These are phyloP conservation scores for Tuber borchii DNA, from an alignment of 495 filamentous ascomycete species.

Conservation along the genomic window DNA sequence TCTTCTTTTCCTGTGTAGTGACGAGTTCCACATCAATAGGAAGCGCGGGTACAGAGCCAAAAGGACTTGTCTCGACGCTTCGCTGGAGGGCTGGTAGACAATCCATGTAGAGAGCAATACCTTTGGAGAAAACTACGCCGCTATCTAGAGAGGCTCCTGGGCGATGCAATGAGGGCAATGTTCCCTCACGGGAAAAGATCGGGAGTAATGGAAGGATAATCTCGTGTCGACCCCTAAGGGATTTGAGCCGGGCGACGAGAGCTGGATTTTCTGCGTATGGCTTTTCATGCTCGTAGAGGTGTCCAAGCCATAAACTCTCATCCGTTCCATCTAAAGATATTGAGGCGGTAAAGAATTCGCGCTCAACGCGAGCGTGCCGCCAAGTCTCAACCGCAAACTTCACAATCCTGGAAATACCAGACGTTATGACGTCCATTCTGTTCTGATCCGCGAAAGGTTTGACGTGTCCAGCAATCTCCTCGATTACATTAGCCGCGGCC, in stretches of 20 bases:
- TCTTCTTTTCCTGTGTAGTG: conserved; percentile 23
- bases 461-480: conserved; percentile 56
- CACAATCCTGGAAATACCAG: conserved; percentile 53
- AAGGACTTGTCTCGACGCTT: conserved; percentile 48
- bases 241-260: conserved; percentile 29
- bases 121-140: conserved; percentile 51
- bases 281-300: conserved; percentile 41
- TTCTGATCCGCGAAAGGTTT: conserved; percentile 54
- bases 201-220: conserved; percentile 53
- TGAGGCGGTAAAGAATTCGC: conserved; percentile 54
- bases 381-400: conserved; percentile 61
- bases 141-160: conserved; percentile 50
- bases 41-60: neutral
- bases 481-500: conserved; percentile 55
- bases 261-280: conserved; percentile 30
- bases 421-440: conserved; percentile 51
- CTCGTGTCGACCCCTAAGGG: conserved; percentile 18
- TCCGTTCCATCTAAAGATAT: conserved; percentile 51
- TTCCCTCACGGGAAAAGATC: conserved; percentile 50
- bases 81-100: conserved; percentile 51
- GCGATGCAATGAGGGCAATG: conserved; percentile 37
- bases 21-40: neutral
- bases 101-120: conserved; percentile 52
- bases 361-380: conserved; percentile 58
- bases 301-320: conserved; percentile 47